Base-by-base conservation (phyloP, 2,329 filamentous ascomycete genomes). In the Fusarium sp. region DNA sequence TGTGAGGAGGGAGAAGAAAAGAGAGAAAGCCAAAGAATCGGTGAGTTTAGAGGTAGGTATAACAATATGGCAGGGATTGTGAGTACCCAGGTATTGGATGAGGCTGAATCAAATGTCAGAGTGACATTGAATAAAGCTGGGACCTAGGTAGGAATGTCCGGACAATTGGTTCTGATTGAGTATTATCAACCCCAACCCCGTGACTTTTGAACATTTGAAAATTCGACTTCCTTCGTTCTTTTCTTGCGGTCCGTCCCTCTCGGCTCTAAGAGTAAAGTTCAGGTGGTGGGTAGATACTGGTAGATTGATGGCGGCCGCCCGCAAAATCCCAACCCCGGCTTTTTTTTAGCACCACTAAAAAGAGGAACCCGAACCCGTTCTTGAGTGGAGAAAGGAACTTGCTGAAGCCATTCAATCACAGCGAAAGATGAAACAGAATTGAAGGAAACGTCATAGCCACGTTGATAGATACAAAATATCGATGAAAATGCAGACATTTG, bases 91-190 rank as follows among this genome's bases (percentile, higher is more conserved):
- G 54, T 26, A 35, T 45, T 46, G 42, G 37, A 63, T 44, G 64
- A 68, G 56, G 56, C 57, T 67, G 56, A 55, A 69, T 49, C 33
- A 54, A 57, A 71, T 66, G 69, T 61, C 60, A 71, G 60, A 48
- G 66, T 66, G 56, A 53, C 65, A 71, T 58, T 54, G 45, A 48
- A 57, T 40, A 52, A 58, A 23, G 46, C 50, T 52, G 23, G 59
- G 58, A 44, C 26, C 38, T 27, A 61, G 40, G 37, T 27, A 61
- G 40, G 37, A 49, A 45, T 54, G 10, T 30, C 10, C 27, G 40
- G 50, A 60, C 35, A 49, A 27, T 64, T 40, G 35, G 35, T 37
- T 44, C 30, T 26, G 40, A 18, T 23, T 7, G 35, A 46, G 30
- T 33, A 44, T 66, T 57, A 40, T 17, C 18, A 13, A 30, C 32